Percentiles rank a stretch among this genome's conserved stretches.
phyloP scores from a whole-genome alignment of 345 rosid species.

The sweet orange (Citrus sinensis) region DVS_A1.0 CM039168.1:22350501-22351000 shows the following conservation, averaged over 20 bases:
- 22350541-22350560: conserved; percentile 54
- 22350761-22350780: neutral
- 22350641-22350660: conserved; percentile 58
- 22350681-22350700: conserved; percentile 43
- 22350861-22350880: conserved; percentile 29
- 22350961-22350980: conserved; percentile 20
- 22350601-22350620: conserved; percentile 41
- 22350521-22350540: conserved; percentile 48
- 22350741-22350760: neutral
- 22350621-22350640: conserved; percentile 32
- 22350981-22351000: neutral
- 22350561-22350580: conserved; percentile 71
- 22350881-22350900: neutral
- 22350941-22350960: conserved; percentile 8
- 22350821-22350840: conserved; percentile 19
- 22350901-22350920: neutral
- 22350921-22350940: neutral
- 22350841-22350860: conserved; percentile 43
- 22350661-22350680: conserved; percentile 60
- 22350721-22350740: neutral
- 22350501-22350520: conserved; percentile 36
- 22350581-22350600: conserved; percentile 68
- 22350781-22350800: conserved; percentile 19
- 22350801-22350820: conserved; percentile 25
- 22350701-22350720: conserved; percentile 41